These are phyloP conservation scores for Lentinula novae-zelandiae DNA, from an alignment of 1,284 basidiomycete species.

Conservation along the genomic window DNA sequence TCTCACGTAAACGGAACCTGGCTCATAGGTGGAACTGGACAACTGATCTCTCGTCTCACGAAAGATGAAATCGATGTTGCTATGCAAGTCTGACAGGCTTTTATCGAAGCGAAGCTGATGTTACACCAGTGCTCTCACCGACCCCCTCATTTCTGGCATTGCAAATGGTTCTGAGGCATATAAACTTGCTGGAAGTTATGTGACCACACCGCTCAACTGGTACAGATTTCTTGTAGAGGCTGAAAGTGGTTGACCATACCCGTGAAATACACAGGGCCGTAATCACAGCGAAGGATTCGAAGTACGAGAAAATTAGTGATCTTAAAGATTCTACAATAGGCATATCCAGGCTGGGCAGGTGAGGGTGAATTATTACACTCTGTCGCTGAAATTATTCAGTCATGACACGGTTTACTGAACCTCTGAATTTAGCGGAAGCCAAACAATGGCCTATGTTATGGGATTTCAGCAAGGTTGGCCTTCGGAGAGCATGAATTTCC, in stretches of 20 bases:
- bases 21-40: constrained; percentile 79
- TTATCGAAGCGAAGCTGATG: not conserved
- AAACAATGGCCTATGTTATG: constrained; percentile 96
- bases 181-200: constrained; percentile 92
- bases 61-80: constrained; percentile 88
- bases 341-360: constrained; percentile 88
- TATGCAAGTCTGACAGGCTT: constrained; percentile 49
- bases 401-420: not conserved
- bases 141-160: constrained; percentile 90
- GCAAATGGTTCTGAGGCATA: constrained; percentile 85
- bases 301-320: constrained; percentile 73
- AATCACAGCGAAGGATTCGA: constrained; percentile 77
- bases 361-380: not conserved
- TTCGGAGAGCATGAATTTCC: constrained; percentile 68
- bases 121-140: constrained; percentile 80
- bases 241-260: not conserved
- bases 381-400: not conserved
- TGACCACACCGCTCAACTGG: constrained; percentile 87
- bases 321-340: constrained; percentile 83
- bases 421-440: constrained; percentile 58
- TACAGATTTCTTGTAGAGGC: constrained; percentile 24
- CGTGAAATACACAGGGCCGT: constrained; percentile 68
- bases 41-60: constrained; percentile 79
- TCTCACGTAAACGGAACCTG: constrained; percentile 2
- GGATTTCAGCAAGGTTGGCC: constrained; percentile 84